Base-by-base conservation (phyloP, 306 rosid species). In the Prinsepia uniflora region DNA sequence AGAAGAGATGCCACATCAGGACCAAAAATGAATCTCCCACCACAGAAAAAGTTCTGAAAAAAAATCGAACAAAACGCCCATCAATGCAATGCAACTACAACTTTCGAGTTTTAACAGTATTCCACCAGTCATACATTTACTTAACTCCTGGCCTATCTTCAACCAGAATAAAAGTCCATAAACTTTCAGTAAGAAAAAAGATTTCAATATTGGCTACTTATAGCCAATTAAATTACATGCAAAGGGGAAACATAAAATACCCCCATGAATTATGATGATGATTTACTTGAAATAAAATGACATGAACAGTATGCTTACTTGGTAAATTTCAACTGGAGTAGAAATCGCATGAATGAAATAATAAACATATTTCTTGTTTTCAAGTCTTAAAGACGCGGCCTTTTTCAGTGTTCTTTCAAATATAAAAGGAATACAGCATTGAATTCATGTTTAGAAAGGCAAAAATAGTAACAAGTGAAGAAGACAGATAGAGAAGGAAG, bases 21-120 rank as follows among this genome's bases (percentile, higher is more conserved):
- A 67, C 99, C 99, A 65, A 94, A 94, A 67, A 94, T 83, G 59
- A 94, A 79, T 83, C 99, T 91, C 73, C 99, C 99, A 7, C 95
- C 86, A 72, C 92, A 94, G 70, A 83, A 72, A 78, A 94, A 94
- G 72, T 78, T 91, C 99, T 94, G 90, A 49, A 13, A 81, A 13
- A 81, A 59, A 70, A 57, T 24, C 42, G 80, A 74, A 61, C 13
- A 74, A 80, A 81, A 60, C 22, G 8, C 24, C 77, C 76, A 81
- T 84, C 60, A 81, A 80, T 71, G 50, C 14, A 63, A 62, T 72
- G 50, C 17, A 63, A 62, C 59, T 40, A 65, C 62, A 66, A 39
- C 61, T 20, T 46, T 20, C 15, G 61, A 55, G 0, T 5, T 55
- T 55, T 47, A 75, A 8, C 46, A 19, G 40, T 10, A 19, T 10